Evolutionary conservation across 2,329 filamentous ascomycete species (phyloP), one percentile per base, ranked within the genome.

Genomic region (Graphiopsis chlorocephala): DNA sequence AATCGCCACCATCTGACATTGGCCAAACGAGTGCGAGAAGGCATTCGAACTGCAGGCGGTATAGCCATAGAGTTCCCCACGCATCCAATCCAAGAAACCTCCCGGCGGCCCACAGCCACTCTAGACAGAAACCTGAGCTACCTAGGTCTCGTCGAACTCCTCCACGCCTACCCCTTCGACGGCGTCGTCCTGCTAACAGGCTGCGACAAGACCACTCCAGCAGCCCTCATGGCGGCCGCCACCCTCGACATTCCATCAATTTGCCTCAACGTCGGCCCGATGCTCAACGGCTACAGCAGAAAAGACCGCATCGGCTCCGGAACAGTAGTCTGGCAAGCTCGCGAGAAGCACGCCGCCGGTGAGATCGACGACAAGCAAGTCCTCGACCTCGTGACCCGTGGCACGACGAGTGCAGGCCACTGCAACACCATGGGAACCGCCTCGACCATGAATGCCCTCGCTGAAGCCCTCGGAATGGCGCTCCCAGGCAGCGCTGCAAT

Each of bases 401-500:
- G 72, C 2, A 73, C 72, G 1, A 69, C 72, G 0, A 69, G 66
- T 56, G 72, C 70, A 17, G 72, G 72, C 10, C 72, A 74, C 56
- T 74, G 72, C 63, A 74, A 74, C 47, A 74, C 72, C 7, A 72
- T 74, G 71, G 72, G 72, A 0, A 74, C 72, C 6, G 72, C 72
- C 1, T 73, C 71, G 31, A 74, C 72, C 11, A 73, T 74, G 72
- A 74, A 74, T 55, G 72, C 72, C 29, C 60, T 74, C 0, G 72
- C 72, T 1, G 72, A 74, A 65, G 72, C 72, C 14, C 62, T 73
- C 8, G 72, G 72, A 8, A 74, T 74, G 72, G 70, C 72, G 1
- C 56, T 73, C 26, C 72, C 72, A 2, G 72, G 72, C 6, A 70
- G 66, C 58, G 72, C 72, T 2, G 67, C 69, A 1, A 73, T 73